phyloP scores from a whole-genome alignment of 352 stramenopile genomes.

The Phytopythium chamaehyphon region DNA sequence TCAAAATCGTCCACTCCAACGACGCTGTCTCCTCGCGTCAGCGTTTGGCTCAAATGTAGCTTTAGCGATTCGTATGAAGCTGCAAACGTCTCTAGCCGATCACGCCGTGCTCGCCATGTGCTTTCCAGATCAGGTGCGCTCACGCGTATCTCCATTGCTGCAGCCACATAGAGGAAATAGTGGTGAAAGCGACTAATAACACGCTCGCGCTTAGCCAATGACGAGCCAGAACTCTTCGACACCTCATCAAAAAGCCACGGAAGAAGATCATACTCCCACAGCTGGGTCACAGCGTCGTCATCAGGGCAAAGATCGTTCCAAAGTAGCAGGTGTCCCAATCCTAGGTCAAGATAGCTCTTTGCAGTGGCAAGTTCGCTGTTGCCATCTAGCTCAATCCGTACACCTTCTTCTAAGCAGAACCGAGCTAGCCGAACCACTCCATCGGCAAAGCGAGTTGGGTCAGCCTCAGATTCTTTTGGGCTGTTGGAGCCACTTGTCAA shows the following conservation, averaged over 20 bases:
- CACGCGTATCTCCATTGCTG: slow-evolving; percentile 12
- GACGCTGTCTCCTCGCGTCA: not conserved
- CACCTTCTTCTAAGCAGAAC: slow-evolving; percentile 4
- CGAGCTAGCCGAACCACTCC: not conserved
- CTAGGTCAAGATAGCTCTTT: slow-evolving; percentile 29
- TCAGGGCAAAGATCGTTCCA: slow-evolving; percentile 25
- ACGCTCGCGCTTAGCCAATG: slow-evolving; percentile 4
- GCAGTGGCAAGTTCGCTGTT: not conserved
- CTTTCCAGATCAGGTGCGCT: not conserved
- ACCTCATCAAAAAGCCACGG: slow-evolving; percentile 10
- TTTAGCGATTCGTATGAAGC: slow-evolving; percentile 20
- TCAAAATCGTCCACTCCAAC: not conserved
- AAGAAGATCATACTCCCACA: slow-evolving; percentile 36
- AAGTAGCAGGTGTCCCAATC: slow-evolving; percentile 42
- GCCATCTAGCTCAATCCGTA: not conserved
- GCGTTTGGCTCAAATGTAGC: slow-evolving; percentile 2
- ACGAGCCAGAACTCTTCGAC: not conserved
- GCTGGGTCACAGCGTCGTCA: slow-evolving; percentile 23
- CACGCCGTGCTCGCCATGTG: slow-evolving; percentile 10
- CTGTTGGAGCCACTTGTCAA: not conserved
- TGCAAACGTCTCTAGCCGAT: slow-evolving; percentile 18
- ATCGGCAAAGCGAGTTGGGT: not conserved
- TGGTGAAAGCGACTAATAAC: slow-evolving; percentile 36
- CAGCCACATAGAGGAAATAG: slow-evolving; percentile 38
- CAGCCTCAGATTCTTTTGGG: not conserved